Conservation (phyloP, 345 rosid genomes). For the Adansonia digitata region DNA sequence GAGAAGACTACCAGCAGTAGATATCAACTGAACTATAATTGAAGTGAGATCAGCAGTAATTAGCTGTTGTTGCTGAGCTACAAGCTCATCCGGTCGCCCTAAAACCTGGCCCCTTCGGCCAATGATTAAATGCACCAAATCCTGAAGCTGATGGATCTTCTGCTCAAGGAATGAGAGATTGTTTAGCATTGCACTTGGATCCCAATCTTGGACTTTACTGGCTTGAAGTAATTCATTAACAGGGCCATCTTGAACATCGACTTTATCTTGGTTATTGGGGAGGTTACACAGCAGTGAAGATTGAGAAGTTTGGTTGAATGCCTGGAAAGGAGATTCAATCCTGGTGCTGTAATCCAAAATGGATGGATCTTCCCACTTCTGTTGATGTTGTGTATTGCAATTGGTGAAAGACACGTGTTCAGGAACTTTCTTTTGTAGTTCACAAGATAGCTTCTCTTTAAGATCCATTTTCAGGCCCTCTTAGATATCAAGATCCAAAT, state of each 20-base stretch:
- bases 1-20: too few species aligned
- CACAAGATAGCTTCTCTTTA: slow-evolving; percentile 39
- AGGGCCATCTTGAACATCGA: slow-evolving; percentile 24
- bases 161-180: slow-evolving; percentile 77
- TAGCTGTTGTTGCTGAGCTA: too few species aligned
- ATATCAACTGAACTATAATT: too few species aligned
- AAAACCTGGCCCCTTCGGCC: slow-evolving; percentile 45
- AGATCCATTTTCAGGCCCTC: slow-evolving; percentile 45
- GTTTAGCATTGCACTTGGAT: slow-evolving; percentile 65
- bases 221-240: slow-evolving; percentile 33
- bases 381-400: slow-evolving; percentile 37
- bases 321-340: slow-evolving; percentile 38
- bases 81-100: slow-evolving; percentile 50
- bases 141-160: slow-evolving; percentile 83
- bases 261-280: slow-evolving; percentile 29
- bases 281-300: slow-evolving; percentile 24
- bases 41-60: too few species aligned
- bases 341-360: slow-evolving; percentile 43
- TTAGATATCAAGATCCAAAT: slow-evolving; percentile 10
- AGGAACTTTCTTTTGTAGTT: slow-evolving; percentile 28
- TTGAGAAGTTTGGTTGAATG: slow-evolving; percentile 31
- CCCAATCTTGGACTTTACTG: slow-evolving; percentile 65
- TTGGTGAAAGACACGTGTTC: slow-evolving; percentile 28
- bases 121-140: slow-evolving; percentile 60
- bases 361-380: slow-evolving; percentile 59